A percentile compares a stretch with the other conserved stretches of the same genome.
Conservation (phyloP, 805 yeast genomes). For the Hanseniaspora taiwanica region DNA sequence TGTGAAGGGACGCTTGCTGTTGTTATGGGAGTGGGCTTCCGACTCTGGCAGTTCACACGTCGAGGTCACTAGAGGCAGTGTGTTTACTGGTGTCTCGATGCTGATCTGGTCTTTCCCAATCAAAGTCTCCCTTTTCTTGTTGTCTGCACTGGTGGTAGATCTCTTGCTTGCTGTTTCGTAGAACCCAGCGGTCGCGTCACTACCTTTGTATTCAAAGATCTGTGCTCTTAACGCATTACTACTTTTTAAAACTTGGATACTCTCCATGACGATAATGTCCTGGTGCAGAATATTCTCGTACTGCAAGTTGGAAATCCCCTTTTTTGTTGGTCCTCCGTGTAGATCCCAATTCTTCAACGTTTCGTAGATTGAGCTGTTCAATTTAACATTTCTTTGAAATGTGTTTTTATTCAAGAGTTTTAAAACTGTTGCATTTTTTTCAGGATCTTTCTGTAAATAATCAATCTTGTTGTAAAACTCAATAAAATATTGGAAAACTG, state of each 20-base stretch:
- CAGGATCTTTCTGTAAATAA: background rate
- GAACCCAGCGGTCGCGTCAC: background rate
- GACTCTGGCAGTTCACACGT: too few relatives aligned
- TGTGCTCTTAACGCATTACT: conserved; percentile 3
- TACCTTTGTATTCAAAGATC: conserved; percentile 3
- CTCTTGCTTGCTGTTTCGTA: background rate
- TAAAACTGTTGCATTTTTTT: background rate
- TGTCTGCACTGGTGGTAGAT: background rate
- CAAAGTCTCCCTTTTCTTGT: background rate
- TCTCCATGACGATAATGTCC: background rate
- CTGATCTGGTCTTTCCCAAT: background rate
- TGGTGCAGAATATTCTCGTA: conserved; percentile 2
- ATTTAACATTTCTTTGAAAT: conserved; percentile 1
- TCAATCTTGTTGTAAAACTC: conserved; percentile 3
- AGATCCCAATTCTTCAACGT: conserved; percentile 3
- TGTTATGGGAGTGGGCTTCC: too few relatives aligned
- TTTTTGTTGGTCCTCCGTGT: background rate
- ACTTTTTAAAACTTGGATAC: background rate
- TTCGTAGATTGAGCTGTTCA: background rate
- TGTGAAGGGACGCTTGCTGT: conserved; percentile 1
- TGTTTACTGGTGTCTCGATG: background rate
- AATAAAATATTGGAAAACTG: conserved; percentile 6
- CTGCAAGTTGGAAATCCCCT: background rate
- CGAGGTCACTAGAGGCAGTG: too few relatives aligned
- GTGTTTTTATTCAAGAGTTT: conserved; percentile 1